Evolutionary conservation across 2,329 filamentous ascomycete species (phyloP).

Genomic region (Hypomyces rosellus): DNA sequence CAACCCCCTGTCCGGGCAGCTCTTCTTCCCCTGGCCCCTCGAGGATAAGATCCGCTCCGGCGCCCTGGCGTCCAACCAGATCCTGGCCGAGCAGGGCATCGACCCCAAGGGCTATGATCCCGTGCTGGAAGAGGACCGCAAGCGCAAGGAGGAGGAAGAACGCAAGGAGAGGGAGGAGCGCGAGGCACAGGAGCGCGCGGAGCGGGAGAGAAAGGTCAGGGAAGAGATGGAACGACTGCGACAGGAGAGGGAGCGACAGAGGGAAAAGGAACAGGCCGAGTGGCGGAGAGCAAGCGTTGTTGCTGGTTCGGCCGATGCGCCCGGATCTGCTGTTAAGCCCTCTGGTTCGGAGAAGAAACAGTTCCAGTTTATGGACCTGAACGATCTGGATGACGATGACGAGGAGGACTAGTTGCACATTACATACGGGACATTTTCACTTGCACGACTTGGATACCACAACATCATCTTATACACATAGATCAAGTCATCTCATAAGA

Average conservation of each 20-base stretch:
- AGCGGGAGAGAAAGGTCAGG: slow-evolving; percentile 35
- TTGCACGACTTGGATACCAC: too few relatives aligned
- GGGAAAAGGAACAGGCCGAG: slow-evolving; percentile 36
- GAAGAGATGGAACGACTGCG: slow-evolving; percentile 33
- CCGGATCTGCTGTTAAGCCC: slow-evolving; percentile 19
- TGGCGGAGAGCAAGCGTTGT: slow-evolving; percentile 35
- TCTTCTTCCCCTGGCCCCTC: slow-evolving; percentile 73
- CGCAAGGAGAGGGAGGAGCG: slow-evolving; percentile 40
- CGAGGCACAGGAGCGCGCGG: slow-evolving; percentile 40
- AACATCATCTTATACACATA: too few relatives aligned
- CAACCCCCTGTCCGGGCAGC: slow-evolving; percentile 49
- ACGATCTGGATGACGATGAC: slow-evolving; percentile 47
- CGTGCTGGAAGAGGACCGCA: slow-evolving; percentile 45
- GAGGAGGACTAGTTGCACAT: slow-evolving; percentile 25
- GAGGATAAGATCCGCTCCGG: slow-evolving; percentile 64
- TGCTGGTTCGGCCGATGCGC: slow-evolving; percentile 18
- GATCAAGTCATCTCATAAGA: neutral
- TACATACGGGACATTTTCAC: too few relatives aligned
- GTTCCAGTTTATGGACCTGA: slow-evolving; percentile 49
- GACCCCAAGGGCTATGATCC: slow-evolving; percentile 57
- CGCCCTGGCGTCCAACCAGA: slow-evolving; percentile 58
- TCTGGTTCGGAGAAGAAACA: slow-evolving; percentile 40
- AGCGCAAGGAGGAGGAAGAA: slow-evolving; percentile 45
- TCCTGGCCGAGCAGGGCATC: slow-evolving; percentile 54
- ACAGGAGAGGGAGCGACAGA: slow-evolving; percentile 37